Conservation (phyloP, 768 basidiomycete species). For the Phanerochaete carnosa region DNA sequence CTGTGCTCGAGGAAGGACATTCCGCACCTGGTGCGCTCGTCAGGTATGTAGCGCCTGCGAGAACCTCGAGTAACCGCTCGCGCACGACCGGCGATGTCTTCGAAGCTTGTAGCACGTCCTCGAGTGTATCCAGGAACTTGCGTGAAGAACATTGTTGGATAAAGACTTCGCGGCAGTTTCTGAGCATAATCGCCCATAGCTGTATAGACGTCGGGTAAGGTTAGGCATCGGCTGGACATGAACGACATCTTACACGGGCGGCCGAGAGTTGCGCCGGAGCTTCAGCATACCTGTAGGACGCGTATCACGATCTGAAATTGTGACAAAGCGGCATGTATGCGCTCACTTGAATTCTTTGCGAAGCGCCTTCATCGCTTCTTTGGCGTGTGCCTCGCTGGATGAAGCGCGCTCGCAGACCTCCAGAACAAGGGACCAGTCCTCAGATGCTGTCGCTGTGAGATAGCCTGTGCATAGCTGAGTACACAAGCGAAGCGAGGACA, state of each 20-base stretch:
- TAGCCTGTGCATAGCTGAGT: constrained; percentile 43
- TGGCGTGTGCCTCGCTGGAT: constrained; percentile 65
- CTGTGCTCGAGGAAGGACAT: neutral
- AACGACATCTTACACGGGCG: constrained; percentile 51
- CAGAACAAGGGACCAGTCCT: constrained; percentile 79
- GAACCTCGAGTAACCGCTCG: constrained; percentile 75
- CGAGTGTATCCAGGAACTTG: constrained; percentile 78
- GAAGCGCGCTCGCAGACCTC: constrained; percentile 87
- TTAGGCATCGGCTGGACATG: neutral
- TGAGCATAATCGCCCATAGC: constrained; percentile 91
- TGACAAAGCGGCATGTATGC: neutral
- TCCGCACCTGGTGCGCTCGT: constrained; percentile 37
- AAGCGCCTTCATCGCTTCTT: constrained; percentile 80
- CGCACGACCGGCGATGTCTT: constrained; percentile 77
- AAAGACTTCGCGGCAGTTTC: constrained; percentile 73
- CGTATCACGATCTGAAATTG: neutral
- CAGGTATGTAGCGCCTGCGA: constrained; percentile 81
- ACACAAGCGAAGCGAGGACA: neutral
- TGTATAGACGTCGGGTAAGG: constrained; percentile 23
- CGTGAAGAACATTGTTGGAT: constrained; percentile 64
- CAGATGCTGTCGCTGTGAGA: constrained; percentile 73
- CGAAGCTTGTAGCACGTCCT: constrained; percentile 61
- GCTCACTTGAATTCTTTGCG: constrained; percentile 82
- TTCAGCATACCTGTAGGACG: constrained; percentile 57
- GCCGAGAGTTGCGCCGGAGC: constrained; percentile 74